Evolutionary conservation across 2,329 filamentous ascomycete species (phyloP), one percentile per base, ranked within the genome.

Genomic region (Epichloe brachyelytri): DNA sequence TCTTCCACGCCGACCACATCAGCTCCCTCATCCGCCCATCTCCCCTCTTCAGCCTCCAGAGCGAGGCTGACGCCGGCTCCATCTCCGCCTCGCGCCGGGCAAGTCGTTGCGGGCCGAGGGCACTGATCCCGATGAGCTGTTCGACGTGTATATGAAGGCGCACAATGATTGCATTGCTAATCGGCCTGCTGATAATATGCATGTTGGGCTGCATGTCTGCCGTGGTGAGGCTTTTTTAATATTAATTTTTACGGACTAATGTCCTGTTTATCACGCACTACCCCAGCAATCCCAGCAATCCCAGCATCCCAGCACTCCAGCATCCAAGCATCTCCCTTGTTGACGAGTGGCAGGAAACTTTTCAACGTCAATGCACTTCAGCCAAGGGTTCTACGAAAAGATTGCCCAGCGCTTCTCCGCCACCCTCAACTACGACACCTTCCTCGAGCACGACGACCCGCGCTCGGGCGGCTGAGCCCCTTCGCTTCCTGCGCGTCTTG

Each of bases 1-100:
- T 80, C 47, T 87, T 85, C 67, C 77, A 85, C 62, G 82, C 83
- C 53, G 84, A 88, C 67, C 84, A 88, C 57, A 75, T 86, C 54
- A 84, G 84, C 47, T 86, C 83, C 14, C 72, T 88, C 34, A 76
- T 87, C 52, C 80, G 84, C 34, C 83, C 84, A 1, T 65, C 78
- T 49, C 68, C 75, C 48, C 75, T 88, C 26, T 71, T 85, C 14
- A 71, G 78, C 45, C 77, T 77, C 46, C 63, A 68, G 52, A 55
- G 59, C 10, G 55, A 63, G n/a, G 64, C 65, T 74, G 84, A 65
- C 69, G 74, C 56, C 63, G 76, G 62, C 65, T 85, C 62, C 83
- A 86, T 64, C 58, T 71, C 45, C 59, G 61, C 47, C 73, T 77
- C 55, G 72, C 72, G 49, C 70, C 73, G 15, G 77, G 67, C 60